Conservation (phyloP, 805 yeast genomes). For the Jamesozyma gamospora region DNA sequence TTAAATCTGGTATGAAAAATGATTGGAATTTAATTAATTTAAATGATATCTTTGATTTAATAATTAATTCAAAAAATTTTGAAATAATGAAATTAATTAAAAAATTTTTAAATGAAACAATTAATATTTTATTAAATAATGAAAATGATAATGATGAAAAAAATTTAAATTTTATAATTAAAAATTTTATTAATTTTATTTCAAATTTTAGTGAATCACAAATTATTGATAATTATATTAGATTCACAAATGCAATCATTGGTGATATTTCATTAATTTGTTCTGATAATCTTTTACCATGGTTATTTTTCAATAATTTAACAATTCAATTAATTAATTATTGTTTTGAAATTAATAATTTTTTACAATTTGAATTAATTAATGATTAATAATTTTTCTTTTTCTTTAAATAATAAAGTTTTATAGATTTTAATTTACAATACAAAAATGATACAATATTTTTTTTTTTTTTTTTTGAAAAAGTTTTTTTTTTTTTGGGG, state of each 20-base stretch:
- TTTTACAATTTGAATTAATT: neutral
- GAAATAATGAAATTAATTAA: conserved; percentile 10
- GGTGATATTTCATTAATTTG: conserved; percentile 18
- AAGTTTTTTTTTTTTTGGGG: no score
- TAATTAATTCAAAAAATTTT: conserved; percentile 11
- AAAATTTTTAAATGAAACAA: conserved; percentile 7
- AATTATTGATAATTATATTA: conserved; percentile 16
- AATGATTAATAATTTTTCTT: neutral
- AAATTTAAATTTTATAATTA: neutral
- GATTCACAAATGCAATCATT: conserved; percentile 20
- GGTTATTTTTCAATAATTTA: conserved; percentile 15
- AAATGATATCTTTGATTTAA: conserved; percentile 17
- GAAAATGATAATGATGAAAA: conserved; percentile 1
- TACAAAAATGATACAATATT: no score
- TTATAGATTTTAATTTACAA: no score
- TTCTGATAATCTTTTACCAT: conserved; percentile 10
- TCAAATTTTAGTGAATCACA: conserved; percentile 11
- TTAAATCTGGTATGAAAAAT: conserved; percentile 40
- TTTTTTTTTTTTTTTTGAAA: no score
- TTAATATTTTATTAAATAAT: conserved; percentile 2
- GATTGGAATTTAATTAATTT: conserved; percentile 51
- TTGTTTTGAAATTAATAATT: conserved; percentile 11
- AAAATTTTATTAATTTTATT: conserved; percentile 10
- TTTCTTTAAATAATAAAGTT: neutral
- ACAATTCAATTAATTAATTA: conserved; percentile 13